A percentile compares a stretch with the other conserved stretches of the same genome.
Conservation (phyloP, 352 stramenopile genomes). For the Phytopythium aichiense region DNA sequence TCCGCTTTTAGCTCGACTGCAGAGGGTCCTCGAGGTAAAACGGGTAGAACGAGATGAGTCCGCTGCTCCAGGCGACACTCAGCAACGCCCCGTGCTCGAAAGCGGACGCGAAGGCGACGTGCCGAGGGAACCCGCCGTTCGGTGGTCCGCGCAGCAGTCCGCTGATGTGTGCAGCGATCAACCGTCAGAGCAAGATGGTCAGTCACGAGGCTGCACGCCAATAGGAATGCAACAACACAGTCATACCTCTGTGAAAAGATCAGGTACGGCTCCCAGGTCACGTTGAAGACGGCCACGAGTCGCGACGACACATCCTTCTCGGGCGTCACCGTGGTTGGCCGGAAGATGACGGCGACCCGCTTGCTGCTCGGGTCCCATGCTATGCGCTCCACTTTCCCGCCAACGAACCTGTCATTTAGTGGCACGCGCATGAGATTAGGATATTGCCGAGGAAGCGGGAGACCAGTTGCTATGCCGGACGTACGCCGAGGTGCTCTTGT, state of each 20-base stretch:
- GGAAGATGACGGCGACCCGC: constrained; percentile 64
- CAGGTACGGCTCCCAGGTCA: constrained; percentile 65
- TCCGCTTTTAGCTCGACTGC: constrained; percentile 5
- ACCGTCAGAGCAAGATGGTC: constrained; percentile 2
- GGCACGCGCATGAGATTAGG: not conserved
- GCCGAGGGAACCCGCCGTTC: constrained; percentile 49
- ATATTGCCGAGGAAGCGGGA: not conserved
- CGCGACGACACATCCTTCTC: constrained; percentile 29
- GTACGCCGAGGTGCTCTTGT: constrained; percentile 57
- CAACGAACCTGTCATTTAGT: constrained; percentile 37
- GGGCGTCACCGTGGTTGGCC: constrained; percentile 11
- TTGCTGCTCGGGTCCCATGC: constrained; percentile 69
- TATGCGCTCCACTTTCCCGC: constrained; percentile 50
- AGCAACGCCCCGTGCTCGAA: constrained; percentile 69
- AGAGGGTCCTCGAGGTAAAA: constrained; percentile 62
- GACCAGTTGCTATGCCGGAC: constrained; percentile 4
- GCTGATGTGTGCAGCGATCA: constrained; percentile 13
- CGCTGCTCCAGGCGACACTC: constrained; percentile 74
- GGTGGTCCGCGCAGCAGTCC: constrained; percentile 56
- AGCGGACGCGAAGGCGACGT: constrained; percentile 57
- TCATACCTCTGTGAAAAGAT: constrained; percentile 67
- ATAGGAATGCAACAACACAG: not conserved
- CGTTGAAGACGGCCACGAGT: constrained; percentile 70
- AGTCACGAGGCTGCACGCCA: not conserved
- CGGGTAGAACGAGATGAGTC: constrained; percentile 71